phyloP scores from a whole-genome alignment of 345 rosid species.

The Eutrema heterophyllum region DNA sequence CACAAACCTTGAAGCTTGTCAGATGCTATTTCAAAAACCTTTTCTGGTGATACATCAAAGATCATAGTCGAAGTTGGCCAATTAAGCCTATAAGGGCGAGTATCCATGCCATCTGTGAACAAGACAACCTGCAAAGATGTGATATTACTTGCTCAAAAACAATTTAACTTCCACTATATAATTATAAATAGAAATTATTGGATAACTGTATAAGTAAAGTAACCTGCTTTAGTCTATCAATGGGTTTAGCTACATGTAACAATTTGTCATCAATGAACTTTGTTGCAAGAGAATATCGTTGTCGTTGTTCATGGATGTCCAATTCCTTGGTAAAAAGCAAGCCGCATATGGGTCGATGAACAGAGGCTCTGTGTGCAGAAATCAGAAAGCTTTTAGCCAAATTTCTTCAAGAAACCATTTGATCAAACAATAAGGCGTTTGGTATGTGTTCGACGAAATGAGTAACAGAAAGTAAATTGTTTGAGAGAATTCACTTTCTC shows the following conservation, averaged over 20 bases:
- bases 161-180: too few relatives aligned
- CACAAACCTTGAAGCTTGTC: slow-evolving; percentile 62
- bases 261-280: slow-evolving; percentile 81
- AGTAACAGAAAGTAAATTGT: background rate
- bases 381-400: background rate
- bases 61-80: slow-evolving; percentile 87
- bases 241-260: slow-evolving; percentile 47
- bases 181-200: too few relatives aligned
- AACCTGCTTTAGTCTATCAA: slow-evolving; percentile 85
- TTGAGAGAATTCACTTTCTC: too few relatives aligned
- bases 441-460: slow-evolving; percentile 16
- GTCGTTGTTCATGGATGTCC: slow-evolving; percentile 40
- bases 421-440: background rate
- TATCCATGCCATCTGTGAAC: slow-evolving; percentile 90
- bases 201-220: too few relatives aligned
- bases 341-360: slow-evolving; percentile 82
- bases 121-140: slow-evolving; percentile 66
- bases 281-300: slow-evolving; percentile 61
- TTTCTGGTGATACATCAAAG: slow-evolving; percentile 70
- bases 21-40: slow-evolving; percentile 49
- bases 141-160: background rate
- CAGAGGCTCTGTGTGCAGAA: slow-evolving; percentile 60
- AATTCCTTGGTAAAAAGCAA: slow-evolving; percentile 63
- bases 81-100: slow-evolving; percentile 83
- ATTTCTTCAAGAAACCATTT: background rate